Base-by-base conservation (phyloP, 768 basidiomycete species). In the Baorangia bicolor region DNA sequence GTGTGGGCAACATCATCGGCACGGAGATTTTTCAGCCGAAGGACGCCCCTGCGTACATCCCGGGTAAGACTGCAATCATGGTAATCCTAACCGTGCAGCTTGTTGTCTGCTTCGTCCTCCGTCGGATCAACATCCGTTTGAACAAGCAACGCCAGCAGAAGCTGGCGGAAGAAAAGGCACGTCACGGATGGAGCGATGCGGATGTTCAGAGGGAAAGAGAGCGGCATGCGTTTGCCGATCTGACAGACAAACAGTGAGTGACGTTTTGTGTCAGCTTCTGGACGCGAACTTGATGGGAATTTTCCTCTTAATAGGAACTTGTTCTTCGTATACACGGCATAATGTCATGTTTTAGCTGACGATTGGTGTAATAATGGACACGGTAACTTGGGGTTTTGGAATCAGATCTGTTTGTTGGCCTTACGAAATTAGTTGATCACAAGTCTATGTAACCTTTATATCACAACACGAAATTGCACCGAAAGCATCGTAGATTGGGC, bases 61-160 rank as follows among this genome's bases (percentile, higher is more conserved):
- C 84, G 0, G 86, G 85, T 21, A 88, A 88, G 63, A 80, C 81
- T 14, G 78, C 86, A 1, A 85, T 88, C 58, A 79, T 86, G 75
- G 74, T 84, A 5, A 73, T 86, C 7, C 72, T 88, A 31, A 77
- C 70, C 3, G 76, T 78, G 2, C 83, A 85, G 60, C 66, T 87
- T 30, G 69, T 65, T 18, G 58, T 86, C 21, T 80, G 76, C 2
- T 66, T 77, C 56, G 47, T 81, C 25, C 69, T 87, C 13, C 77
- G 82, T 14, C 80, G 75, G 71, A 77, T 86, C 58, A 86, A 85
- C 64, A 11, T 79, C 1, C 74, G 77, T 14, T 64, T 85, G 60
- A 87, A 87, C 62, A 68, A 60, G 52, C 74, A 80, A 69, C 83
- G 81, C 54, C 60, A 60, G 38, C 69, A 65, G 1, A 56, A 53